Conservation (phyloP, 2,329 filamentous ascomycete species). For the Penicillium sp. region DNA sequence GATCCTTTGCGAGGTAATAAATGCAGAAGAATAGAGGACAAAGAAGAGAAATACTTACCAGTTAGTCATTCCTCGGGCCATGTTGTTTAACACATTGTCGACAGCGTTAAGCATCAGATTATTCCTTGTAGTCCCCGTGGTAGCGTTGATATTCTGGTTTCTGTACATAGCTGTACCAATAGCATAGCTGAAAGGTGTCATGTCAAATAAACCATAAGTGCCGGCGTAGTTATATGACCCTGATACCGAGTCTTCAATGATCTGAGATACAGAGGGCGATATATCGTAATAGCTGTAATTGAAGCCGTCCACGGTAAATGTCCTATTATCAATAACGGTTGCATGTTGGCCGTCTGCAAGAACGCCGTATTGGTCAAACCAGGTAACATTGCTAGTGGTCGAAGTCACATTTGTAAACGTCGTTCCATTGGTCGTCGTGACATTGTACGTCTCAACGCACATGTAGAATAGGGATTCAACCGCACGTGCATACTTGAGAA, state of each 20-base stretch:
- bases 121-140: slow-evolving; percentile 1
- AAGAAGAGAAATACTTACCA: background rate
- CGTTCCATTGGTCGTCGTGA: slow-evolving; percentile 4
- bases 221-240: background rate
- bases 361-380: background rate
- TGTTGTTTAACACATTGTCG: slow-evolving; percentile 1
- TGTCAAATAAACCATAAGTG: background rate
- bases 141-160: background rate
- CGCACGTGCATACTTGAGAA: slow-evolving; percentile 1
- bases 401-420: slow-evolving; percentile 1
- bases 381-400: background rate
- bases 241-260: background rate
- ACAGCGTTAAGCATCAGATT: background rate
- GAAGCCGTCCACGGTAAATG: slow-evolving; percentile 4
- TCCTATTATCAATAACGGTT: background rate
- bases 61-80: slow-evolving; percentile 7
- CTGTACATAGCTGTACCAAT: slow-evolving; percentile 3
- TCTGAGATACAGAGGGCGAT: background rate
- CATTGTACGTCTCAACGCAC: slow-evolving; percentile 11
- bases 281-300: slow-evolving; percentile 2
- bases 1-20: background rate
- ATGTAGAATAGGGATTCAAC: slow-evolving; percentile 10
- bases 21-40: background rate
- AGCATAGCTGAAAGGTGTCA: slow-evolving; percentile 9
- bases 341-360: background rate